Base-by-base conservation (phyloP, 2,329 filamentous ascomycete genomes). In the Passalora sequoiae region DNA sequence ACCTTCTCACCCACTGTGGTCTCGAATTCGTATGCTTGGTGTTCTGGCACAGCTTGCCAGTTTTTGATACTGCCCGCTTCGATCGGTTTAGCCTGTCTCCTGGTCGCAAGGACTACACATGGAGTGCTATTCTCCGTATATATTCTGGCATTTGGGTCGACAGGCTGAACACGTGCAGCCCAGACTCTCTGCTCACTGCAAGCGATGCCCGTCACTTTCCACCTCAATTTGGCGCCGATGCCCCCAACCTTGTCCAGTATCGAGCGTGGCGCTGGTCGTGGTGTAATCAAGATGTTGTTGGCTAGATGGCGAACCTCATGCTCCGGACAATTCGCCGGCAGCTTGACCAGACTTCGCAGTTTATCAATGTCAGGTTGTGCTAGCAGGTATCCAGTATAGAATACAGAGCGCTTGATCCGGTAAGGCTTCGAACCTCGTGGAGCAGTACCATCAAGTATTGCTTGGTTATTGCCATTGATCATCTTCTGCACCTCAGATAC, bases 341-440 rank as follows among this genome's bases (percentile, higher is more conserved):
- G 69, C 39, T 80, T 66, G 21, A 82, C 80, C n/a, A 94, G 74
- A 4, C 77, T 75, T 43, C 86, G 76, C 27, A 97, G 72, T 43
- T 77, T 80, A 59, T 85, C 78, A 2, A 83, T 83, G 63, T 92
- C 86, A 19, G 77, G 72, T 36, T 80, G 73, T 29, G 74, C 74
- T 53, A 98, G 83, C 66, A 94, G 79, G 66, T 98, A 97, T 38
- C 87, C 88, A 1, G 92, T 96, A 67, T 91, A 96, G 66, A 89
- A 88, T 38, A 95, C 83, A 1, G 81, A 87, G 62, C 89, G 89
- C 65, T 86, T 88, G 62, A 98, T 87, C 55, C 78, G 75, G 47
- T 92, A 68, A 1, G 69, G 73, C 33, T 68, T 66, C 24, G 70
- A 66, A 35, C 66, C 66, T 7, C 63, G 61, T 1, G 72, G 71